These are phyloP conservation scores for Botrytis paeoniae DNA, from an alignment of 2,329 filamentous ascomycete species.

Conservation along the genomic window DNA sequence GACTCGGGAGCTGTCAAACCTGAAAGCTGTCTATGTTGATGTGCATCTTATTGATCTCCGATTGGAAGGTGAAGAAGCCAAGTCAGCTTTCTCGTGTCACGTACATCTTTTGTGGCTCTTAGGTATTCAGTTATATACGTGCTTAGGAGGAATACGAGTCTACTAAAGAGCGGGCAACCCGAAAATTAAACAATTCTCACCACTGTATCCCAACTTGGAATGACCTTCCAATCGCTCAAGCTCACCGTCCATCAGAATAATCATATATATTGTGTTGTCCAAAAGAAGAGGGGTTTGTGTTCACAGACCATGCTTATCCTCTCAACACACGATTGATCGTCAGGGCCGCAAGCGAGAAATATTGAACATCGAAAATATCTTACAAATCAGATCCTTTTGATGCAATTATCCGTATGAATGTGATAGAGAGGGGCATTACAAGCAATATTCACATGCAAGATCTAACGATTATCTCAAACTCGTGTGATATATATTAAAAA, in stretches of 20 bases:
- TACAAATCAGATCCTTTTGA: not conserved
- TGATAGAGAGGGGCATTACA: not conserved
- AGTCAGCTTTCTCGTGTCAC: not conserved
- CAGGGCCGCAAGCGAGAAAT: constrained; percentile 15
- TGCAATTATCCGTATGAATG: constrained; percentile 4
- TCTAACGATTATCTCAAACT: constrained; percentile 16
- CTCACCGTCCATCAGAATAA: not conserved
- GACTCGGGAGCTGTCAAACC: constrained; percentile 7
- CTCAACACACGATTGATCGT: constrained; percentile 8
- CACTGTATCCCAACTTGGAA: not conserved
- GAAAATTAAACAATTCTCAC: not conserved
- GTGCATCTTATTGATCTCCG: not conserved
- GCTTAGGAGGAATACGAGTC: not conserved
- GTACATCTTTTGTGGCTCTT: constrained; percentile 5
- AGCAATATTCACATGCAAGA: constrained; percentile 6
- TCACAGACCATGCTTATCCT: constrained; percentile 16
- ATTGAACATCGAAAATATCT: constrained; percentile 2
- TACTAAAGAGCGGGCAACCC: not conserved
- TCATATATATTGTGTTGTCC: not conserved
- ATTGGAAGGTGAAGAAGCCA: constrained; percentile 4
- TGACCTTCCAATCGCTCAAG: not conserved
- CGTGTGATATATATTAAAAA: constrained; percentile 19
- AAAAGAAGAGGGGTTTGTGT: constrained; percentile 17
- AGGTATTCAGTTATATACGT: not conserved
- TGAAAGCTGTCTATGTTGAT: constrained; percentile 4